A percentile compares a stretch with the other conserved stretches of the same genome.
Evolutionary conservation across 768 basidiomycete species (phyloP).

Genomic region (Agaricus sinodeliciosus): DNA sequence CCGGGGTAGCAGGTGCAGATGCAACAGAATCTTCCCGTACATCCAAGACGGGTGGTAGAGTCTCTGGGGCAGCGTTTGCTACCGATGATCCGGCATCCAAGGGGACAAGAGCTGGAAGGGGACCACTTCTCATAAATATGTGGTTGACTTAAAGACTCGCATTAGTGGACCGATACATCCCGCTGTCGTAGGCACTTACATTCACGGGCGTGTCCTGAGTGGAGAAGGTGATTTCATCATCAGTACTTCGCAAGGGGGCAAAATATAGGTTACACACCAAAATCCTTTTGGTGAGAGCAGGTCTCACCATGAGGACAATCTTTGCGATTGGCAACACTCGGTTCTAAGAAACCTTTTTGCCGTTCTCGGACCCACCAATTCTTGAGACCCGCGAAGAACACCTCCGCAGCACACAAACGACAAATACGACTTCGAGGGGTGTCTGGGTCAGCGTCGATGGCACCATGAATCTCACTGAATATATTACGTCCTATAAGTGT

Average conservation of each 20-base stretch:
- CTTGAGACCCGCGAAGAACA: constrained; percentile 67
- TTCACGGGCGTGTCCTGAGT: constrained; percentile 64
- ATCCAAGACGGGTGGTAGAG: neutral
- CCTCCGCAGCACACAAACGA: constrained; percentile 66
- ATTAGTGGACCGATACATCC: neutral
- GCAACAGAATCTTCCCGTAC: neutral
- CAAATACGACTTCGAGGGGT: constrained; percentile 61
- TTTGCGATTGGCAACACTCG: constrained; percentile 45
- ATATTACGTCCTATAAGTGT: constrained; percentile 65
- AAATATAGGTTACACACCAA: constrained; percentile 37
- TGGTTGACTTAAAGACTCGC: constrained; percentile 31
- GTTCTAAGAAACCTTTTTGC: constrained; percentile 58
- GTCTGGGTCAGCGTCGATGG: constrained; percentile 49
- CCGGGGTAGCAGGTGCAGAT: constrained; percentile 7
- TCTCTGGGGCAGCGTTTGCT: neutral
- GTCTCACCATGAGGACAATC: constrained; percentile 61
- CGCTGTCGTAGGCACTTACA: constrained; percentile 38
- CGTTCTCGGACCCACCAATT: constrained; percentile 85
- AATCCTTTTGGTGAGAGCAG: constrained; percentile 58
- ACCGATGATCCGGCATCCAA: neutral
- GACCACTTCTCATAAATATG: constrained; percentile 21
- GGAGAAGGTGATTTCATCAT: neutral
- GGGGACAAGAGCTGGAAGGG: neutral
- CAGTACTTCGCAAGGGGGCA: neutral
- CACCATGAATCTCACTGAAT: constrained; percentile 62